Base-by-base conservation (phyloP, 2,329 filamentous ascomycete genomes). In the Alternaria incomplexa region DNA sequence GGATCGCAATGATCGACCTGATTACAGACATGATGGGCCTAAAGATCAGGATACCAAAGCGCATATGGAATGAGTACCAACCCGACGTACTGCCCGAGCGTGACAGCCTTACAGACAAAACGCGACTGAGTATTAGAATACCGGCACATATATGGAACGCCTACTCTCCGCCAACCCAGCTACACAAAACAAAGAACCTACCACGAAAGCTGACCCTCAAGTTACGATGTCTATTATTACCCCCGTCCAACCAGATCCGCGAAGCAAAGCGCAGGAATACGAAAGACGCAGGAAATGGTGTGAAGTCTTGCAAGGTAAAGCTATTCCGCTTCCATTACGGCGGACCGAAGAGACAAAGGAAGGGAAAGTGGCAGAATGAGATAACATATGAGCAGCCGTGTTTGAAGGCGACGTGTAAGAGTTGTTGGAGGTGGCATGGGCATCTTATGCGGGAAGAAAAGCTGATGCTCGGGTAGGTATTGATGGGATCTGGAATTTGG, bases 291-390 rank as follows among this genome's bases (percentile, higher is more conserved):
- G 25, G 13, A 15, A 50, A 30, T 1, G 6, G 17, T 23, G 7
- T 43, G 4, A 54, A 28, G 10, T 52, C 59, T 6, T 74, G 70
- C 62, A 70, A 72, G 17, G 48, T 60, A 26, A 66, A 60, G 17
- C 40, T 71, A 6, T 62, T 40, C 5, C 46, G 40, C 4, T 74
- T 74, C 46, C 64, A 71, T 3, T 63, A 68, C 52, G 70, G 70
- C 45, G 71, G 71, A 15, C 56, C 60, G 3, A 43, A 52, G 7
- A 56, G 56, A 10, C 56, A 25, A 22, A 46, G 1, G 10, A 58
- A 48, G 44, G 71, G 69, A 4, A 13, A 47, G 4, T 48, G 20
- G 15, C 32, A 9, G 20, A 53, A 67, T 23, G 46, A 46, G 3
- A 61, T 74, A 30, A 66, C 60, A 3, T 53, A 62, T 11, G 51